A percentile compares a stretch with the other conserved stretches of the same genome.
phyloP scores from a whole-genome alignment of 2,329 filamentous ascomycete species.

The Tolypocladium ophioglossoides region DNA sequence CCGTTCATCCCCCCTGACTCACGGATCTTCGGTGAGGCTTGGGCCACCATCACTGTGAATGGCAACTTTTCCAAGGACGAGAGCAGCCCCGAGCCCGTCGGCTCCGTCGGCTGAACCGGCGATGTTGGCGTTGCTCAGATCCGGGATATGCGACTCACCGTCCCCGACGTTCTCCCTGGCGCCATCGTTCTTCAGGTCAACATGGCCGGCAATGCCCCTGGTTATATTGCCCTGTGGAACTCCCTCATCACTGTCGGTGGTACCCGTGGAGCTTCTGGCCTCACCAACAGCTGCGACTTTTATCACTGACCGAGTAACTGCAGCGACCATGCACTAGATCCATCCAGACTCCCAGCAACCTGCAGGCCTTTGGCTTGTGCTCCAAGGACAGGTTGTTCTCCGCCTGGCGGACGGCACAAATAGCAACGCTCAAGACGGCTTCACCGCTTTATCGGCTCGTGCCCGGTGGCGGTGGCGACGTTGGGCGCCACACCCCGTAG shows the following conservation, averaged over 20 bases:
- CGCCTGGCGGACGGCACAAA: constrained; percentile 23
- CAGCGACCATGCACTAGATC: constrained; percentile 28
- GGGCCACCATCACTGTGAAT: constrained; percentile 37
- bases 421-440: constrained; percentile 19
- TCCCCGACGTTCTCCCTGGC: constrained; percentile 31
- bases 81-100: constrained; percentile 34
- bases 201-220: constrained; percentile 31
- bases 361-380: constrained; percentile 31
- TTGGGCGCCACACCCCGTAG: constrained; percentile 24
- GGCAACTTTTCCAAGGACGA: constrained; percentile 32
- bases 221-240: constrained; percentile 41
- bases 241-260: constrained; percentile 35
- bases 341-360: constrained; percentile 21
- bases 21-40: constrained; percentile 43
- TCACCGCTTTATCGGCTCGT: constrained; percentile 25
- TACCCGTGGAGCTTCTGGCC: constrained; percentile 23
- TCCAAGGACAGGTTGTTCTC: constrained; percentile 26
- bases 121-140: constrained; percentile 40
- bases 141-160: constrained; percentile 41
- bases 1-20: constrained; percentile 25
- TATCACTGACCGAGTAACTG: not conserved
- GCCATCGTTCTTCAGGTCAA: constrained; percentile 36
- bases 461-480: constrained; percentile 18
- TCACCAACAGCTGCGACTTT: constrained; percentile 24
- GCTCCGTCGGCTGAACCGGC: constrained; percentile 38